A percentile compares a stretch with the other conserved stretches of the same genome.
These are phyloP conservation scores for Croton laevigatus DNA, from an alignment of 441 rosid species.

Conservation along the genomic window DNA sequence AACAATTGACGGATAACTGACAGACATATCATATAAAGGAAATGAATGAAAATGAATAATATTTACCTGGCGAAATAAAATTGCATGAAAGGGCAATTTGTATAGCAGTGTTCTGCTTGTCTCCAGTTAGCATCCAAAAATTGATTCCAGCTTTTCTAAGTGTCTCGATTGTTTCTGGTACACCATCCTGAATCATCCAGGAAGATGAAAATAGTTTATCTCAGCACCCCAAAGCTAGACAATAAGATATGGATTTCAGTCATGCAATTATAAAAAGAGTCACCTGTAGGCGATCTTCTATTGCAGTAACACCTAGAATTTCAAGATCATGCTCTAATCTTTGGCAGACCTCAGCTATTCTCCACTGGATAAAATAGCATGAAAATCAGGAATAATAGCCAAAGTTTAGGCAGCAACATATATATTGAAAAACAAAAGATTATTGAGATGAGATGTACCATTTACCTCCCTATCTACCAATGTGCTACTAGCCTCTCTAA, in stretches of 20 bases:
- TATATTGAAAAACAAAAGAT: constrained; percentile 10
- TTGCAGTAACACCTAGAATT: constrained; percentile 96
- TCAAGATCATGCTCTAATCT: constrained; percentile 82
- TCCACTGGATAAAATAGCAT: constrained; percentile 69
- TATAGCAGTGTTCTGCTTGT: constrained; percentile 78
- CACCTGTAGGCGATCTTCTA: constrained; percentile 98
- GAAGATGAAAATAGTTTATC: constrained; percentile 1
- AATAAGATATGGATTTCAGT: constrained; percentile 12
- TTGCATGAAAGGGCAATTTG: constrained; percentile 81
- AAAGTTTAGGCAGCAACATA: constrained; percentile 5
- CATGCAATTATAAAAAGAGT: constrained; percentile 20
- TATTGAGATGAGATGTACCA: constrained; percentile 19
- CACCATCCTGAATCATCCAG: constrained; percentile 48
- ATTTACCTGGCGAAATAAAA: constrained; percentile 52
- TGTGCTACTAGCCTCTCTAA: constrained; percentile 24
- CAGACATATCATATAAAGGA: not conserved
- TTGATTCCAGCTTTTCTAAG: constrained; percentile 79
- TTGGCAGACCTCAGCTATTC: constrained; percentile 96
- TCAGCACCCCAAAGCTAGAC: constrained; percentile 6
- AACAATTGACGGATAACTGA: not conserved
- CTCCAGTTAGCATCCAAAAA: constrained; percentile 87
- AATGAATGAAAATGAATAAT: not conserved
- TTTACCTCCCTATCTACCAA: constrained; percentile 47
- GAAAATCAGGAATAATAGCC: constrained; percentile 26
- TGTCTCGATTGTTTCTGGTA: constrained; percentile 76